Conservation (phyloP, 1,284 basidiomycete species). For the Chiua sp. region DNA sequence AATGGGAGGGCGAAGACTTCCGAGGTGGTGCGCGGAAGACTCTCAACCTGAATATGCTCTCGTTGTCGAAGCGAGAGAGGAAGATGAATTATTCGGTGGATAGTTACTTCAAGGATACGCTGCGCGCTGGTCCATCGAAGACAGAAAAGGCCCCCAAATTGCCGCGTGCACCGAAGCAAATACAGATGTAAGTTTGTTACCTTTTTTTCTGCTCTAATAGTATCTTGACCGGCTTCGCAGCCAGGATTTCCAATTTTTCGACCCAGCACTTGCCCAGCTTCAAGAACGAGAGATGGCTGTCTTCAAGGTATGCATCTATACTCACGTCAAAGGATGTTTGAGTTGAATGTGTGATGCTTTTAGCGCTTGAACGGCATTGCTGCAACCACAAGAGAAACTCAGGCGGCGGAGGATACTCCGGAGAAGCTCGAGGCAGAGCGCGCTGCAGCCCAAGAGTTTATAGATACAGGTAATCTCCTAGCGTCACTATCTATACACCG, state of each 20-base stretch:
- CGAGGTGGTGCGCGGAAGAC: conserved; percentile 70
- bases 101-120: conserved; percentile 92
- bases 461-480: conserved; percentile 69
- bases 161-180: conserved; percentile 90
- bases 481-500: not conserved
- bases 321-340: not conserved
- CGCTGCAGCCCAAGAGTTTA: conserved; percentile 82
- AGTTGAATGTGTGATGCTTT: not conserved
- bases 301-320: conserved; percentile 61
- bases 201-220: not conserved
- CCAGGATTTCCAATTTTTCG: conserved; percentile 98
- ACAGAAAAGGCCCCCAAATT: conserved; percentile 85
- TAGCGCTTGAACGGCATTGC: conserved; percentile 76
- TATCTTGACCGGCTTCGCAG: conserved; percentile 43
- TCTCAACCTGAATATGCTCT: conserved; percentile 83
- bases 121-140: conserved; percentile 82
- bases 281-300: conserved; percentile 91
- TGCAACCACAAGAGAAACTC: conserved; percentile 74
- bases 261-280: conserved; percentile 79
- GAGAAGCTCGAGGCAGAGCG: conserved; percentile 89
- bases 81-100: conserved; percentile 97
- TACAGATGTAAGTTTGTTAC: conserved; percentile 66
- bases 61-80: conserved; percentile 94
- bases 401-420: conserved; percentile 76
- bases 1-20: conserved; percentile 99